These are phyloP conservation scores for Eimeria maxima DNA, from an alignment of 169 alveolate species.

Conservation along the genomic window DNA sequence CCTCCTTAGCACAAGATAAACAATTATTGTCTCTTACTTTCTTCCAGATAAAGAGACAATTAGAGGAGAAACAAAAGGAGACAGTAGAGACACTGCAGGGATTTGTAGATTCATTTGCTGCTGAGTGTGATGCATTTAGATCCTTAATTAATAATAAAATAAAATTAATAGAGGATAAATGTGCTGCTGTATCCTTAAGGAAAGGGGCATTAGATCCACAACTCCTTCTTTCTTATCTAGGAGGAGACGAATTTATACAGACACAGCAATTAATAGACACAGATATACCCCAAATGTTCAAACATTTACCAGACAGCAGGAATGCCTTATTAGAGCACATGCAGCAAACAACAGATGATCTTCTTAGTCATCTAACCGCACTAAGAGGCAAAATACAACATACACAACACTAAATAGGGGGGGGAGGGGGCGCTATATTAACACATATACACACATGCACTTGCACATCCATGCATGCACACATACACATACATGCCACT, in stretches of 20 bases:
- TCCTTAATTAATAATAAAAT: background rate
- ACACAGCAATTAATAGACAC: background rate
- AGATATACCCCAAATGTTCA: background rate
- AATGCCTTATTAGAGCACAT: background rate
- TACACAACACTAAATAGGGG: too few relatives aligned
- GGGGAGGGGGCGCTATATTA: too few relatives aligned
- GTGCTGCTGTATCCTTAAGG: background rate
- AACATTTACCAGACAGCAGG: slow-evolving; percentile 19
- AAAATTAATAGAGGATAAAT: background rate
- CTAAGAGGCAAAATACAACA: background rate
- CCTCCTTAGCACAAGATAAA: background rate
- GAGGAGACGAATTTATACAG: background rate
- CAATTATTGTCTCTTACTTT: background rate
- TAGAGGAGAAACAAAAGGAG: background rate
- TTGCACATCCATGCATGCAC: background rate
- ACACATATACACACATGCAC: too few relatives aligned
- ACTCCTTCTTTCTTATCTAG: background rate
- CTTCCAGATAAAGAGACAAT: background rate
- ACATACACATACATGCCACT: background rate
- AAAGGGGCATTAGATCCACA: slow-evolving; percentile 21
- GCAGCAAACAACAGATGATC: slow-evolving; percentile 8
- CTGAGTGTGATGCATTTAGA: background rate
- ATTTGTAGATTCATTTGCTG: background rate
- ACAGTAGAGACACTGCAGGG: background rate
- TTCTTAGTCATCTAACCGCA: background rate